phyloP scores from a whole-genome alignment of 306 rosid genomes.

The Pyrus bretschneideri region DNA sequence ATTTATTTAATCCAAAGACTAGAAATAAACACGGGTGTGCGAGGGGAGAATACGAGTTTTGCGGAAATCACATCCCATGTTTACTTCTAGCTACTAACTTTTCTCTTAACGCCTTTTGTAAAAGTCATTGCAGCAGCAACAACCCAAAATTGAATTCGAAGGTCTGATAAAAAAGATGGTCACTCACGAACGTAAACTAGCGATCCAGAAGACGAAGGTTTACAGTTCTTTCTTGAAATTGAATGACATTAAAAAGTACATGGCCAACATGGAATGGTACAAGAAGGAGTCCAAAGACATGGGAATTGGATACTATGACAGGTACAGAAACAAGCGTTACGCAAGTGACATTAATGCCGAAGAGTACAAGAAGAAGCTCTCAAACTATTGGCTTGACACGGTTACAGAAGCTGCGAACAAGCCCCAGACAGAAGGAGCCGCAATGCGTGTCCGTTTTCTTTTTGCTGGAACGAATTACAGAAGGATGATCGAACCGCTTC shows the following conservation, averaged over 20 bases:
- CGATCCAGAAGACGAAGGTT: not conserved
- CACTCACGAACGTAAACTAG: not conserved
- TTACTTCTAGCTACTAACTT: not conserved
- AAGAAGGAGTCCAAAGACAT: slow-evolving; percentile 20
- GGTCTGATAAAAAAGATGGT: slow-evolving; percentile 4
- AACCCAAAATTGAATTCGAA: not conserved
- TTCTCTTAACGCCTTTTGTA: not conserved
- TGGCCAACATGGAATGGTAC: slow-evolving; percentile 68
- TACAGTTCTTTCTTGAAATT: slow-evolving; percentile 25
- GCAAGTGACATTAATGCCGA: slow-evolving; percentile 7
- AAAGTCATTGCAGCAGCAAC: slow-evolving; percentile 11
- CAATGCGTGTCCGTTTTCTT: slow-evolving; percentile 33
- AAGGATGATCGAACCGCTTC: slow-evolving; percentile 64
- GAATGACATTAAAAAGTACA: slow-evolving; percentile 24
- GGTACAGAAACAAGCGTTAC: slow-evolving; percentile 13
- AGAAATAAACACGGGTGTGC: too few species aligned
- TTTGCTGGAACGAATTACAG: slow-evolving; percentile 38
- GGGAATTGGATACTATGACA: slow-evolving; percentile 49
- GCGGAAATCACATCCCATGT: too few species aligned
- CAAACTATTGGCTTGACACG: slow-evolving; percentile 36
- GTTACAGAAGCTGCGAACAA: slow-evolving; percentile 38
- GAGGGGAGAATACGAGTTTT: too few species aligned
- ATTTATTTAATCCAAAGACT: too few species aligned
- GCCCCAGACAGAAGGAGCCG: slow-evolving; percentile 38
- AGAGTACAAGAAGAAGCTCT: slow-evolving; percentile 20